Evolutionary conservation across 331 rosid species (phyloP).

Genomic region (Stylosanthes scabra): DNA sequence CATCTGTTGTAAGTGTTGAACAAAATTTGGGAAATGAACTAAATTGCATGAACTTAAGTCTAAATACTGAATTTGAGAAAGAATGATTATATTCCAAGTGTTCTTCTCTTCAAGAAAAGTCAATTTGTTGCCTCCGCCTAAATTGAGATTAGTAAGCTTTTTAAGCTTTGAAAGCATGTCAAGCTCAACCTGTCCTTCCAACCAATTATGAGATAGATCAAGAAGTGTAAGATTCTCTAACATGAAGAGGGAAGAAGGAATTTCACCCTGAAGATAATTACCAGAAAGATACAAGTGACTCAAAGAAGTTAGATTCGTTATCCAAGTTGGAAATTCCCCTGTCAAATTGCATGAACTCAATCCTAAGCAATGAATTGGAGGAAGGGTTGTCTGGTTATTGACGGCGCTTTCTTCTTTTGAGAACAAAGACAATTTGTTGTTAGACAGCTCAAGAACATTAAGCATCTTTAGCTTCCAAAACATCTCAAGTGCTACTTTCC

Average conservation of each 20-base stretch:
- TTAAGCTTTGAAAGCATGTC: conserved; percentile 18
- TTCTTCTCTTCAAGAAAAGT: background rate
- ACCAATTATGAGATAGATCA: background rate
- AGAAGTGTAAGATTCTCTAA: background rate
- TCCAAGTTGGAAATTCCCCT: conserved; percentile 38
- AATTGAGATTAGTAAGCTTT: rapidly evolving
- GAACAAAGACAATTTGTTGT: no score
- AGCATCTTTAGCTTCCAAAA: no score
- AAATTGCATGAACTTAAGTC: conserved; percentile 7
- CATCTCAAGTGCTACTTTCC: no score
- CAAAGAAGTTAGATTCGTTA: conserved; percentile 26
- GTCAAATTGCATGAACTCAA: background rate
- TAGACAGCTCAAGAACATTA: background rate
- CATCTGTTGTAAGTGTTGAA: background rate
- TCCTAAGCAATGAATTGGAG: no score
- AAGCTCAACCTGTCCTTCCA: conserved; percentile 35
- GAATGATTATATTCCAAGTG: background rate
- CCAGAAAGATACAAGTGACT: background rate
- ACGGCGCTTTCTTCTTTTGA: no score
- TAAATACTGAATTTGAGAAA: background rate
- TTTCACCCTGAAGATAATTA: conserved; percentile 23
- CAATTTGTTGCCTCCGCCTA: conserved; percentile 10
- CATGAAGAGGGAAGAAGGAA: background rate
- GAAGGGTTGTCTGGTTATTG: no score
- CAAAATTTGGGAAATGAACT: background rate